A percentile compares a stretch with the other conserved stretches of the same genome.
Evolutionary conservation across 768 basidiomycete genomes (phyloP).

Genomic region (Serendipita vermifera): DNA sequence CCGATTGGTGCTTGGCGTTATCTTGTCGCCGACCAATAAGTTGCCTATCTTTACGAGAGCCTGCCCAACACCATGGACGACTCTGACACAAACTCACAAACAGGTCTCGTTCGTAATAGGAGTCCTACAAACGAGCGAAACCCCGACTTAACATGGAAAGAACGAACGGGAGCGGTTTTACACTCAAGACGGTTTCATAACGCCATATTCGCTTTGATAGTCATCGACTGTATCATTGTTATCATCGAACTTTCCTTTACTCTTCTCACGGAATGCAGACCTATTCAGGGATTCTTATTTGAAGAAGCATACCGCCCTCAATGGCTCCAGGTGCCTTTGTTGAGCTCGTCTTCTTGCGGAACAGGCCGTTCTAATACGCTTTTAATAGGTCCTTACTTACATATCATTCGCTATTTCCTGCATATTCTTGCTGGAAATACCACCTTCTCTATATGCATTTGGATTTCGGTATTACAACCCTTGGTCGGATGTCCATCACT

Average conservation of each 20-base stretch:
- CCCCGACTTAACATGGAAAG: too few species aligned
- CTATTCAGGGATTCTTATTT: too few species aligned
- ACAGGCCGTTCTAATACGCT: not conserved
- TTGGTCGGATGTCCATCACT: constrained; percentile 36
- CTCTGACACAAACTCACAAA: too few species aligned
- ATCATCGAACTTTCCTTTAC: constrained; percentile 57
- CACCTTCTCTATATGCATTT: constrained; percentile 51
- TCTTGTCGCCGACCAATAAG: too few species aligned
- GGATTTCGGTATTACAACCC: constrained; percentile 54
- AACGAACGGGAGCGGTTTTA: not conserved
- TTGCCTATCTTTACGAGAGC: too few species aligned
- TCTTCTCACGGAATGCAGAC: constrained; percentile 45
- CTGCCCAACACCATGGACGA: too few species aligned
- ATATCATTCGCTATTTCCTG: constrained; percentile 57
- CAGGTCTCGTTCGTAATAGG: too few species aligned
- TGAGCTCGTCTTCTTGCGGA: constrained; percentile 5
- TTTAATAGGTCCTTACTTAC: constrained; percentile 31
- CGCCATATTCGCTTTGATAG: constrained; percentile 19
- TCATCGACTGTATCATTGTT: constrained; percentile 56
- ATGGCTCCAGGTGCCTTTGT: not conserved
- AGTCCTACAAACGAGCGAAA: too few species aligned
- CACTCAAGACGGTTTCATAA: constrained; percentile 1
- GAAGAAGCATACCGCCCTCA: not conserved
- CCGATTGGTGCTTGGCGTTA: too few species aligned
- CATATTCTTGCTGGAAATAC: constrained; percentile 67